A percentile compares a stretch with the other conserved stretches of the same genome.
phyloP scores from a whole-genome alignment of 2,329 filamentous ascomycete genomes.

The Teratosphaeria nubilosa region DNA sequence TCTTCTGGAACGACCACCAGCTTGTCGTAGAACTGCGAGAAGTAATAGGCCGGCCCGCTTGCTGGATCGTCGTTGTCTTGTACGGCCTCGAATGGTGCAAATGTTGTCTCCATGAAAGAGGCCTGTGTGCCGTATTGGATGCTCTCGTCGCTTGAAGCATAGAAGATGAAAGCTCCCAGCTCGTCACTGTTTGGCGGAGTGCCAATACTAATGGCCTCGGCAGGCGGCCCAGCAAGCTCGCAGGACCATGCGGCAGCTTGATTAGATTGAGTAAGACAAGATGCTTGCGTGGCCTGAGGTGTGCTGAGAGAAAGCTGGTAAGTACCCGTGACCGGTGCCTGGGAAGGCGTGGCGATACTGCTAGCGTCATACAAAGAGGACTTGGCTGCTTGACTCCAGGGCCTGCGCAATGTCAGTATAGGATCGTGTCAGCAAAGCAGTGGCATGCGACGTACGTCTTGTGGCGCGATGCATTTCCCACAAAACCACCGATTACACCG shows the following conservation, averaged over 20 bases:
- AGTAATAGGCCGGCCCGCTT: constrained; percentile 54
- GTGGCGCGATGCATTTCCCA: constrained; percentile 14
- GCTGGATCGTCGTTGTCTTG: constrained; percentile 46
- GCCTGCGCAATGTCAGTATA: constrained; percentile 1
- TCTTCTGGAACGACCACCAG: constrained; percentile 43
- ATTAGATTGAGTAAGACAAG: constrained; percentile 48
- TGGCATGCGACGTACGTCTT: constrained; percentile 11
- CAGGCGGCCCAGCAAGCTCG: constrained; percentile 30
- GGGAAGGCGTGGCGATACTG: constrained; percentile 39
- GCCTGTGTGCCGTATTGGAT: constrained; percentile 51
- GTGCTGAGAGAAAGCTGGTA: constrained; percentile 46
- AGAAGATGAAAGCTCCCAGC: constrained; percentile 22
- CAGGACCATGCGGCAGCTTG: constrained; percentile 56
- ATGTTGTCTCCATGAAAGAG: constrained; percentile 35
- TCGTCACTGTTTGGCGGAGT: constrained; percentile 9
- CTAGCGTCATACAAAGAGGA: constrained; percentile 25
- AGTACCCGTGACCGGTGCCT: constrained; percentile 47
- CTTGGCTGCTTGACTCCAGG: not conserved
- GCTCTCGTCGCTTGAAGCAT: constrained; percentile 14
- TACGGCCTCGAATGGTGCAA: constrained; percentile 42
- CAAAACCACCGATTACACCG: constrained; percentile 26
- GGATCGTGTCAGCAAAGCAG: not conserved
- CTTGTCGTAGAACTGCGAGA: constrained; percentile 54
- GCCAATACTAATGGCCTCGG: constrained; percentile 21
- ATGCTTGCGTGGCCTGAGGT: constrained; percentile 40